These are phyloP conservation scores for Hordeum vulgare DNA, from an alignment of 176 grass and related monocot genomes.

Conservation along the genomic window DNA sequence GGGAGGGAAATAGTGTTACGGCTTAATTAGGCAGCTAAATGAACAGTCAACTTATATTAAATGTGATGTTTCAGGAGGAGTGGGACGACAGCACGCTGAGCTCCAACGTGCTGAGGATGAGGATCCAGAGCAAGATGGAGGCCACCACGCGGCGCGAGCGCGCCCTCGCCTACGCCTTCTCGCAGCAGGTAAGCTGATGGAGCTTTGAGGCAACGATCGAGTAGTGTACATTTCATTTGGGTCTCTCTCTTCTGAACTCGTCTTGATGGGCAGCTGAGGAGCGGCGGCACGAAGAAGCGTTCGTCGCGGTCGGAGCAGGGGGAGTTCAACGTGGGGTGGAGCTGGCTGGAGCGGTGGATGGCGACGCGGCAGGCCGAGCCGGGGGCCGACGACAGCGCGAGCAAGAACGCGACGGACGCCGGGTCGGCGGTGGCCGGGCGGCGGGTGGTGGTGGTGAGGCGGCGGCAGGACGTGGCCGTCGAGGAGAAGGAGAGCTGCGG, in stretches of 20 bases:
- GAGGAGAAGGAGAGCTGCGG: constrained; percentile 97
- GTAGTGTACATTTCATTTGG: no score
- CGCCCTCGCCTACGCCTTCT: constrained; percentile 93
- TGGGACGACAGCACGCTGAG: constrained; percentile 99
- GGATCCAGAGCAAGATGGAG: constrained; percentile 84
- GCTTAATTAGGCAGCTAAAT: background rate
- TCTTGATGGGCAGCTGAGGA: constrained; percentile 50
- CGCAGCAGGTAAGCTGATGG: constrained; percentile 55
- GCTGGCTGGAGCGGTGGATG: constrained; percentile 99
- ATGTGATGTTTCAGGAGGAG: constrained; percentile 48
- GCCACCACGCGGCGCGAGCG: constrained; percentile 78
- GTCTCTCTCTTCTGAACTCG: background rate
- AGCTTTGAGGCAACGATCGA: background rate
- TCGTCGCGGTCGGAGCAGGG: constrained; percentile 37
- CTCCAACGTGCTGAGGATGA: constrained; percentile 59
- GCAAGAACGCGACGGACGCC: constrained; percentile 38
- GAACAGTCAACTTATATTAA: background rate
- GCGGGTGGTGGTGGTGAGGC: constrained; percentile 48
- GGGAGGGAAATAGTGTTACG: background rate
- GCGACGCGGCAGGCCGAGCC: constrained; percentile 56
- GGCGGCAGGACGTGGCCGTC: constrained; percentile 47
- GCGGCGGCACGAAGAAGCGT: constrained; percentile 48
- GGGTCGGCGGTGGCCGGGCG: constrained; percentile 14
- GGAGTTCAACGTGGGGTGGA: constrained; percentile 81
- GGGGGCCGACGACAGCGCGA: constrained; percentile 48